Percentiles rank a stretch among this genome's conserved stretches.
Conservation (phyloP, 768 basidiomycete genomes). For the Russula brevipes region DNA sequence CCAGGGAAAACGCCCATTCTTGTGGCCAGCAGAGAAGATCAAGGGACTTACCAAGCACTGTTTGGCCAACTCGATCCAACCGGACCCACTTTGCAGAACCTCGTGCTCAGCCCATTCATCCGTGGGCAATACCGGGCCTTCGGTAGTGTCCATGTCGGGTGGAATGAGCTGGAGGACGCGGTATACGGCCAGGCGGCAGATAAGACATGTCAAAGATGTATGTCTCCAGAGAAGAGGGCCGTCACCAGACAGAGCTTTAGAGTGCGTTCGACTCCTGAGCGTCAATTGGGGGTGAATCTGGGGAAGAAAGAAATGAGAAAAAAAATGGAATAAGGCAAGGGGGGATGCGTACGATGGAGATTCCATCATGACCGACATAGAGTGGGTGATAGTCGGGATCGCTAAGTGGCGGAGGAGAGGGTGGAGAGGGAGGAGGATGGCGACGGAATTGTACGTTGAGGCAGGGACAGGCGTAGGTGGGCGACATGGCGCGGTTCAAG, state of each 20-base stretch:
- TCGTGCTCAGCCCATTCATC: conserved; percentile 77
- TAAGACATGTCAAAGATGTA: conserved; percentile 61
- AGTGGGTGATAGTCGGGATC: conserved; percentile 46
- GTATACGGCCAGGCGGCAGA: conserved; percentile 61
- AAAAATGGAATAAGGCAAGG: not conserved
- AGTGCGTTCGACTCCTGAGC: conserved; percentile 47
- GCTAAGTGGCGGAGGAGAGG: conserved; percentile 20
- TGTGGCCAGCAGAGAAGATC: not conserved
- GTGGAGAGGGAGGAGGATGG: conserved; percentile 30
- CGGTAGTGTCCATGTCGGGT: conserved; percentile 52
- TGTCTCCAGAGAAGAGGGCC: conserved; percentile 40
- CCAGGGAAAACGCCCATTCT: conserved; percentile 5
- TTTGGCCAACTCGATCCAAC: conserved; percentile 70
- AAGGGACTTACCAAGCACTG: conserved; percentile 57
- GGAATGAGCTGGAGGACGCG: conserved; percentile 60
- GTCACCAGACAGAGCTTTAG: conserved; percentile 24
- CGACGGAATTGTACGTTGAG: conserved; percentile 58
- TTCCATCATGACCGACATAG: conserved; percentile 63
- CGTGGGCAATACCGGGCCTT: conserved; percentile 61
- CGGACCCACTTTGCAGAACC: conserved; percentile 57
- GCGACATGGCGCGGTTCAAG: conserved; percentile 20
- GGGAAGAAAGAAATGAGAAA: not conserved
- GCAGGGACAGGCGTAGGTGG: conserved; percentile 56
- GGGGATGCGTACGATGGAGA: conserved; percentile 50
- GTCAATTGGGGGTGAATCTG: conserved; percentile 69